A percentile compares a stretch with the other conserved stretches of the same genome.
These are phyloP conservation scores for Pestalotiopsis sp. DNA, from an alignment of 2,329 filamentous ascomycete species.

Conservation along the genomic window DNA sequence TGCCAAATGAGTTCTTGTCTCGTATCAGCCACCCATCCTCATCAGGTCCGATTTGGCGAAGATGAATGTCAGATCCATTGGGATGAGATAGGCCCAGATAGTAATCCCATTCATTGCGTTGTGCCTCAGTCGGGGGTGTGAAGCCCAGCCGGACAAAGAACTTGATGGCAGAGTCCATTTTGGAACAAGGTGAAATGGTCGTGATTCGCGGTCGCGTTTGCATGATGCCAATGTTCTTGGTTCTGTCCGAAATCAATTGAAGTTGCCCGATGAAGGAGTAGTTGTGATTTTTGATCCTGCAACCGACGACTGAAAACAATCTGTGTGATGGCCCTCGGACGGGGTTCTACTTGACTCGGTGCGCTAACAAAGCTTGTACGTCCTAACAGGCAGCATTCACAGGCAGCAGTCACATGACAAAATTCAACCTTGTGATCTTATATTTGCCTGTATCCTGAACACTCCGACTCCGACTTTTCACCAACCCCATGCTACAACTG, in stretches of 20 bases:
- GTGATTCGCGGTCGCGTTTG: background rate
- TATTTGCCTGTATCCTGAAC: background rate
- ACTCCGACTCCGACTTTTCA: too few species aligned
- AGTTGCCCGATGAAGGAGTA: background rate
- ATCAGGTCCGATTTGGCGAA: background rate
- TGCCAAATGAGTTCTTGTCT: slow-evolving; percentile 1
- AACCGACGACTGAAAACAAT: background rate
- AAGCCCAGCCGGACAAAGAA: slow-evolving; percentile 8
- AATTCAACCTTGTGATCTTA: background rate
- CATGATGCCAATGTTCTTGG: background rate
- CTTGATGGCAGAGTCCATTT: background rate
- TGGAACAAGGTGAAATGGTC: slow-evolving; percentile 1
- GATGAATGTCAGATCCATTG: slow-evolving; percentile 8
- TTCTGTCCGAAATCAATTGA: background rate
- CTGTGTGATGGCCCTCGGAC: background rate
- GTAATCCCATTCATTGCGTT: background rate
- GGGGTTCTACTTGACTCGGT: background rate
- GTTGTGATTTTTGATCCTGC: background rate
- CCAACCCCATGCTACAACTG: background rate
- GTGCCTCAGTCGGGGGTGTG: background rate
- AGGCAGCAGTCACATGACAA: background rate
- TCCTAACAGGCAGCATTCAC: background rate
- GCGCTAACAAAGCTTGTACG: background rate
- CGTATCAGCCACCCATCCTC: slow-evolving; percentile 3
- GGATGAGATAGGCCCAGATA: slow-evolving; percentile 7